A percentile compares a stretch with the other conserved stretches of the same genome.
phyloP scores from a whole-genome alignment of 148 eudicot species.

The Cornus florida region DNA sequence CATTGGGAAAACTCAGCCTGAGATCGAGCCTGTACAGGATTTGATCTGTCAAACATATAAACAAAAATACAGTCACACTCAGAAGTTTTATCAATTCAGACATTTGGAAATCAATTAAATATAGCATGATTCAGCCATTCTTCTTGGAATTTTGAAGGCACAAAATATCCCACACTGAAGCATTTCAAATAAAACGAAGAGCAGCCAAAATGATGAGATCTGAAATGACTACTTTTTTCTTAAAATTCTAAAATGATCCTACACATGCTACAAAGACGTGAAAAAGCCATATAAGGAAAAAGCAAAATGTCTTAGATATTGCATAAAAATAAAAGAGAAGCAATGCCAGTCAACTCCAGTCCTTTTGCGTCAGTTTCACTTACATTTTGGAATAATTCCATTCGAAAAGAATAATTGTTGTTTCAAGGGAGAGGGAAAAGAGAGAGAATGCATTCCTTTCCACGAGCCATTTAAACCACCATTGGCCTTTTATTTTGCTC shows the following conservation, averaged over 20 bases:
- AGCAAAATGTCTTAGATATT: neutral
- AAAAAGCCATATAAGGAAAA: neutral
- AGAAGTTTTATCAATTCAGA: neutral
- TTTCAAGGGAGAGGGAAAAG: neutral
- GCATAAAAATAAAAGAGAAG: neutral
- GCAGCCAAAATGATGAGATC: neutral
- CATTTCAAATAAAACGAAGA: too few relatives aligned
- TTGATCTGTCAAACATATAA: slow-evolving; percentile 39
- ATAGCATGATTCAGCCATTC: neutral
- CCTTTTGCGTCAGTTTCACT: neutral
- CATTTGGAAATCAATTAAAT: neutral
- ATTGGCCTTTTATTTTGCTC: neutral
- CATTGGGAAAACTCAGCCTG: slow-evolving; percentile 83
- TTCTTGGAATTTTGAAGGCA: neutral
- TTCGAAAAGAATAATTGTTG: neutral
- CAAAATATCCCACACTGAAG: neutral
- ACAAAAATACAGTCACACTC: slow-evolving; percentile 1
- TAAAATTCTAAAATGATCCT: neutral
- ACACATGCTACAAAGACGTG: neutral
- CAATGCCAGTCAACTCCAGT: neutral
- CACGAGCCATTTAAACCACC: neutral
- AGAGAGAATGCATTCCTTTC: neutral
- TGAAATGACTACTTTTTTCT: neutral
- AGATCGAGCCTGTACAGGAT: slow-evolving; percentile 85
- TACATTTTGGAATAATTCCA: neutral